Evolutionary conservation across 2,329 filamentous ascomycete species (phyloP).

Genomic region (Madurella mycetomatis): DNA sequence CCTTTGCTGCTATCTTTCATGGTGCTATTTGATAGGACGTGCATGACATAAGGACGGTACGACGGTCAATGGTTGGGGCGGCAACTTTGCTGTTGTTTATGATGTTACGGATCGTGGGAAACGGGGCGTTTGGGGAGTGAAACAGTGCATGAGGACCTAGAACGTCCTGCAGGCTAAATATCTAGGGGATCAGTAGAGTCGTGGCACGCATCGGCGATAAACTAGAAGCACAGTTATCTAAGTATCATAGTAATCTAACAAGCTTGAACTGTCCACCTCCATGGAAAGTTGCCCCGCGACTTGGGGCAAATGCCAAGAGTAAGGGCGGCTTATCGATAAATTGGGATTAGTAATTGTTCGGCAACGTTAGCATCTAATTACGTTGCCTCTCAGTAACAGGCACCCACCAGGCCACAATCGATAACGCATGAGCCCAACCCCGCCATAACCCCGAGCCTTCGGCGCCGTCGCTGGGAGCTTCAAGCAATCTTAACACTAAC

Average conservation of each 20-base stretch:
- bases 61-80: not conserved
- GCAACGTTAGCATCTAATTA: not conserved
- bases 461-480: not conserved
- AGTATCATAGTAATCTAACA: not conserved
- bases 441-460: constrained; percentile 1
- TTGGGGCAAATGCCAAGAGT: not conserved
- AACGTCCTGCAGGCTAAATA: not conserved
- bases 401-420: not conserved
- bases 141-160: not conserved
- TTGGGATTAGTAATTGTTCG: not conserved
- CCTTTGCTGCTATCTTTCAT: too few species aligned
- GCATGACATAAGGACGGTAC: not conserved
- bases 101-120: not conserved
- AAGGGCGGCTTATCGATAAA: not conserved
- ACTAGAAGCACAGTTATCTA: not conserved
- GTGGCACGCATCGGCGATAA: not conserved
- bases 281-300: too few species aligned
- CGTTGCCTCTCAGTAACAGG: not conserved
- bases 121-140: not conserved
- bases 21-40: not conserved
- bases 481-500: not conserved
- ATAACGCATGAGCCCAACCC: not conserved
- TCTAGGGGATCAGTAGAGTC: not conserved
- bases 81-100: not conserved
- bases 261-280: not conserved